Evolutionary conservation across 208 protist genomes (phyloP).

Genomic region (Phytomonas sp.): DNA sequence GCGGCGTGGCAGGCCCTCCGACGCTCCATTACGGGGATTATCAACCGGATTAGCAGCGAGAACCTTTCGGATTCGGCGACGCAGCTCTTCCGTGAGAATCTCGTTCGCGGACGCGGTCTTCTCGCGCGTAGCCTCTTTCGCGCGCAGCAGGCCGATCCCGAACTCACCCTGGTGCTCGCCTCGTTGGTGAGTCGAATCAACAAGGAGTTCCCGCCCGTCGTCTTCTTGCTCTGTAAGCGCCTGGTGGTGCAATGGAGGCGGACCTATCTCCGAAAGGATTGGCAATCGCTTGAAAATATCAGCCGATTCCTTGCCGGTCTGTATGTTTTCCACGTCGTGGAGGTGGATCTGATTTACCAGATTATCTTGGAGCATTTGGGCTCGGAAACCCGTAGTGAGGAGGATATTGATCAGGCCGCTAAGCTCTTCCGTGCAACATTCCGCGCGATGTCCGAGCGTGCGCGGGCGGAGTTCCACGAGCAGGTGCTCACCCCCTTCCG

Average conservation of each 20-base stretch:
- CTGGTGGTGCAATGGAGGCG: conserved; percentile 88
- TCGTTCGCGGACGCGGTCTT: conserved; percentile 96
- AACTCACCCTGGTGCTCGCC: conserved; percentile 94
- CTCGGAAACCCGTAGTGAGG: conserved; percentile 86
- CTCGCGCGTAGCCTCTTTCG: conserved; percentile 91
- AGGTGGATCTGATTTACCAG: conserved; percentile 69
- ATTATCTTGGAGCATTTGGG: conserved; percentile 65
- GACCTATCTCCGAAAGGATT: conserved; percentile 88
- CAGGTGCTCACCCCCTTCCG: conserved; percentile 72
- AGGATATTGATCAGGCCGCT: conserved; percentile 91
- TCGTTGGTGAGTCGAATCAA: conserved; percentile 95
- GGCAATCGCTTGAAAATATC: conserved; percentile 66
- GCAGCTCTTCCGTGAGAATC: conserved; percentile 97
- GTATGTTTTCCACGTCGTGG: conserved; percentile 75
- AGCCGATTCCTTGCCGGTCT: conserved; percentile 61
- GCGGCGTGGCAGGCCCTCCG: conserved; percentile 95
- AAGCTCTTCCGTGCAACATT: conserved; percentile 69
- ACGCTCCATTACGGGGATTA: conserved; percentile 95
- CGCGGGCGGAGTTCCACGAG: conserved; percentile 51
- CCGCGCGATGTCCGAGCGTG: conserved; percentile 47
- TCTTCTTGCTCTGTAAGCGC: conserved; percentile 91
- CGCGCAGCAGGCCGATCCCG: conserved; percentile 91
- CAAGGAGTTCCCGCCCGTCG: conserved; percentile 95
- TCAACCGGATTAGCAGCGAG: conserved; percentile 95
- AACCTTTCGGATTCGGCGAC: conserved; percentile 91